Conservation (phyloP, 345 rosid genomes). For the Ceriops decandra region DNA sequence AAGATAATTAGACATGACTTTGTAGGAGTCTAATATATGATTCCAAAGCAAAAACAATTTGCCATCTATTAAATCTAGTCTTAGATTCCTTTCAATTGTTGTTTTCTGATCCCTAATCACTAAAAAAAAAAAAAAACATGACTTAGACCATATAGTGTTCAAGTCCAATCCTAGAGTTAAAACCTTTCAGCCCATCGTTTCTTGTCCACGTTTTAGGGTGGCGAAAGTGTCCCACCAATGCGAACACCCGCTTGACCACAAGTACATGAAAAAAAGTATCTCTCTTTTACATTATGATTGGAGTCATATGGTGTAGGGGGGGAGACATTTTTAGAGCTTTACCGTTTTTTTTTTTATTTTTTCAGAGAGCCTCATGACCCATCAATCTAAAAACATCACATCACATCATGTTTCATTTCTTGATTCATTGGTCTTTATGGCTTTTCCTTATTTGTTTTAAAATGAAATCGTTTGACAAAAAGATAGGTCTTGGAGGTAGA, state of each 20-base stretch:
- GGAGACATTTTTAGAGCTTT: conserved; percentile 18
- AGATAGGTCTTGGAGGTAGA: conserved; percentile 20
- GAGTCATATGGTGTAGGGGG: conserved; percentile 36
- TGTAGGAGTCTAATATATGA: conserved; percentile 6
- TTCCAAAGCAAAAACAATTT: conserved; percentile 19
- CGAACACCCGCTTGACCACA: conserved; percentile 49
- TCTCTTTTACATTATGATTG: conserved; percentile 42
- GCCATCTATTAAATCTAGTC: conserved; percentile 19
- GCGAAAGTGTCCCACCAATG: conserved; percentile 35
- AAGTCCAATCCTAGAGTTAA: conserved; percentile 29
- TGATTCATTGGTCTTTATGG: not conserved
- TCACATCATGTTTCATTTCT: conserved; percentile 9
- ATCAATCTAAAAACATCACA: not conserved
- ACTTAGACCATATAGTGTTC: conserved; percentile 23
- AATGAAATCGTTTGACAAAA: conserved; percentile 15
- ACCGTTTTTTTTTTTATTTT: not conserved
- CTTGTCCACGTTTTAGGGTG: conserved; percentile 37
- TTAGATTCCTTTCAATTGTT: conserved; percentile 16
- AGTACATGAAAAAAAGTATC: conserved; percentile 24
- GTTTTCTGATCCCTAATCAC: conserved; percentile 8
- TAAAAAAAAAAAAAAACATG: not conserved
- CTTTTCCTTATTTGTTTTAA: not conserved
- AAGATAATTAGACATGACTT: conserved; percentile 11
- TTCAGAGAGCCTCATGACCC: not conserved
- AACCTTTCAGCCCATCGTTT: conserved; percentile 57